Percentiles rank a stretch among this genome's conserved stretches.
Conservation (phyloP, 169 alveolate genomes). For the Eimeria falciformis region DNA sequence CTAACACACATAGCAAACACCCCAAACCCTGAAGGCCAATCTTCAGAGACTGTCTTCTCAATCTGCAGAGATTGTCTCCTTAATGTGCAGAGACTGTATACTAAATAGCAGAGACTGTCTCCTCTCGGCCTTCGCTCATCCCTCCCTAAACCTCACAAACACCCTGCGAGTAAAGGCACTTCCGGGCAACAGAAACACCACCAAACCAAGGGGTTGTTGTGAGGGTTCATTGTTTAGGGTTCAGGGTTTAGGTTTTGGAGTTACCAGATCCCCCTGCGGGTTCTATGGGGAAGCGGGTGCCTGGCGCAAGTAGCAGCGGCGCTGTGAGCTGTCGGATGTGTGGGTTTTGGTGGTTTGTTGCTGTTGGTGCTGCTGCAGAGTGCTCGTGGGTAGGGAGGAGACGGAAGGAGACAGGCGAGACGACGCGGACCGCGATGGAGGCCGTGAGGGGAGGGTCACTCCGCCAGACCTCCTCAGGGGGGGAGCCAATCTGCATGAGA, state of each 20-base stretch:
- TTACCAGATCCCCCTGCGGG: constrained; percentile 53
- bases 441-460: background rate
- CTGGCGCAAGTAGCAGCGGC: constrained; percentile 16
- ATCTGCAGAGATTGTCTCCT: no score
- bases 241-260: background rate
- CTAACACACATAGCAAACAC: background rate
- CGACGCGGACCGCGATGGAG: background rate
- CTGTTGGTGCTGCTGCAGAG: background rate
- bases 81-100: no score
- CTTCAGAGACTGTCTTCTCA: no score
- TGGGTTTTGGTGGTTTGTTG: background rate
- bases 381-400: background rate
- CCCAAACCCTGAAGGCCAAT: background rate
- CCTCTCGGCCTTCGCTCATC: no score
- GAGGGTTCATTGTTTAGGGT: constrained; percentile 32
- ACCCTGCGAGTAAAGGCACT: no score
- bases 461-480: background rate
- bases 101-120: no score
- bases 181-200: no score
- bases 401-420: constrained; percentile 17
- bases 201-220: no score
- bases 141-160: no score
- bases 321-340: background rate
- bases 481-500: background rate
- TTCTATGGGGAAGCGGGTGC: constrained; percentile 13